phyloP scores from a whole-genome alignment of 2,329 filamentous ascomycete genomes.

The Pseudogymnoascus sp. region DNA sequence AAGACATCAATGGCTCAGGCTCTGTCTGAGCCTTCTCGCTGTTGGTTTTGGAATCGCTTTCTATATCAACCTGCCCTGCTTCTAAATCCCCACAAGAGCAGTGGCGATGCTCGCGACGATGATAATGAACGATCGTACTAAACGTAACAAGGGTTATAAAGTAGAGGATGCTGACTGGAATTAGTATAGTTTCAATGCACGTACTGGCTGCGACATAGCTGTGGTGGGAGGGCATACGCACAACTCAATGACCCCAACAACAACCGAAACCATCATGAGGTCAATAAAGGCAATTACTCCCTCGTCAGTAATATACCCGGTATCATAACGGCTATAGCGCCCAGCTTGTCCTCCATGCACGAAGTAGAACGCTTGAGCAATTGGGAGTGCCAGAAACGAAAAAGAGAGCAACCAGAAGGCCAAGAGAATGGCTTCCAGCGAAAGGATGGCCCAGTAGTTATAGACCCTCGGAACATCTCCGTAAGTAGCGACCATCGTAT shows the following conservation, averaged over 20 bases:
- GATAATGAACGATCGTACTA: background rate
- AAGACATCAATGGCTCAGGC: background rate
- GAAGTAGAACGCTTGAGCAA: background rate
- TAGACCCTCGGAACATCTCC: background rate
- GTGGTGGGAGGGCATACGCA: background rate
- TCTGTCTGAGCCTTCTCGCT: background rate
- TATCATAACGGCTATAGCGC: background rate
- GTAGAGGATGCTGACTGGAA: background rate
- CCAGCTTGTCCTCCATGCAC: background rate
- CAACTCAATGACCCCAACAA: background rate
- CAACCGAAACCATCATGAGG: constrained; percentile 2
- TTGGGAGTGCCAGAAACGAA: background rate
- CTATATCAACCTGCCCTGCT: background rate
- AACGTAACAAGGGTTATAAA: constrained; percentile 3
- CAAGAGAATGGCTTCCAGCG: background rate
- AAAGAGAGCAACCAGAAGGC: background rate
- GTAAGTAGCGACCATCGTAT: background rate
- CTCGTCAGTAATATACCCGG: background rate
- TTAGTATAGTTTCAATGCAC: background rate
- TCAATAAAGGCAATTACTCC: background rate
- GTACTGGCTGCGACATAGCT: background rate
- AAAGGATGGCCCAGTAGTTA: background rate
- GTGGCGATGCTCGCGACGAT: background rate
- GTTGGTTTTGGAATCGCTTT: background rate
- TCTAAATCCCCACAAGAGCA: background rate